Conservation (phyloP, 2,329 filamentous ascomycete genomes). For the Magnaporthiopsis rhizophila region DNA sequence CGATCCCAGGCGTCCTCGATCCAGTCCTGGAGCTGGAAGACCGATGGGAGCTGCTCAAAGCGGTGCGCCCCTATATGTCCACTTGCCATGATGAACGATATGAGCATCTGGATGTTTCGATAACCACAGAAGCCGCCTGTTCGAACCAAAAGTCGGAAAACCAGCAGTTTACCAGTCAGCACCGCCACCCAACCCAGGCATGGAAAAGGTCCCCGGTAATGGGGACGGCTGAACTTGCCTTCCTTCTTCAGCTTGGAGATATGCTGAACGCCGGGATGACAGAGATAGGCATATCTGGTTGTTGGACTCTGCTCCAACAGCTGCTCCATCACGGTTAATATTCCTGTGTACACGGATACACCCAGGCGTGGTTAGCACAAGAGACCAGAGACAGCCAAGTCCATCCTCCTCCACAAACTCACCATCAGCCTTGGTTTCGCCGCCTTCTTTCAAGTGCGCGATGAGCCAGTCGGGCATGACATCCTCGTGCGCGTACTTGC, state of each 20-base stretch:
- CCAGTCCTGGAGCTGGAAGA: conserved; percentile 74
- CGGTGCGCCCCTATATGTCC: conserved; percentile 46
- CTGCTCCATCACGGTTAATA: conserved; percentile 55
- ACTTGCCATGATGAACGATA: conserved; percentile 65
- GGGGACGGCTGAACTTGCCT: conserved; percentile 35
- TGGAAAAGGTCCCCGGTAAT: too few relatives aligned
- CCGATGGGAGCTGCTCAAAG: conserved; percentile 61
- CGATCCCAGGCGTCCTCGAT: conserved; percentile 86
- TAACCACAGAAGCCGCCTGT: conserved; percentile 88
- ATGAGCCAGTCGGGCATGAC: conserved; percentile 66
- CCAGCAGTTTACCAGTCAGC: not conserved
- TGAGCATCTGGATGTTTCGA: conserved; percentile 86
- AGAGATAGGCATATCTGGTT: conserved; percentile 69
- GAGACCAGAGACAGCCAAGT: too few relatives aligned
- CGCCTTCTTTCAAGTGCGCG: conserved; percentile 51
- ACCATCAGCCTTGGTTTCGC: conserved; percentile 47
- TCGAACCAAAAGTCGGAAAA: not conserved
- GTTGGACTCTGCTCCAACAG: conserved; percentile 56
- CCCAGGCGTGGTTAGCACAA: not conserved
- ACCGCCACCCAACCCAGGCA: not conserved
- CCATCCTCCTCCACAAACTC: conserved; percentile 12
- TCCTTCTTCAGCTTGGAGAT: conserved; percentile 76
- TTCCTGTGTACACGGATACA: conserved; percentile 25
- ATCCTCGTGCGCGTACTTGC: conserved; percentile 64
- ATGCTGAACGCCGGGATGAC: conserved; percentile 66